These are phyloP conservation scores for Pichia cabralensis DNA, from an alignment of 805 yeast species.

Conservation along the genomic window DNA sequence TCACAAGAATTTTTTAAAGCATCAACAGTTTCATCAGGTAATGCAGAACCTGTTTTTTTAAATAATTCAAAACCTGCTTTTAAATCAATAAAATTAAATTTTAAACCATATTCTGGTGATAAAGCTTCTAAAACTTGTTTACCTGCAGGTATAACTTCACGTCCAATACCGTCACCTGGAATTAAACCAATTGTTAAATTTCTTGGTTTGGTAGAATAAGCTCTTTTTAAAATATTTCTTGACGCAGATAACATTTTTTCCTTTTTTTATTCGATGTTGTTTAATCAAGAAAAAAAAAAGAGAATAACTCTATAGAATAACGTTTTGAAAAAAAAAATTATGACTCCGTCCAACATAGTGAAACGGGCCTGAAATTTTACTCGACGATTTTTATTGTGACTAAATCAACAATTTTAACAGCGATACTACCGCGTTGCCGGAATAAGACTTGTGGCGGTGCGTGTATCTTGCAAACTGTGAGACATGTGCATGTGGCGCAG, in stretches of 20 bases:
- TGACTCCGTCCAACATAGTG: too few relatives aligned
- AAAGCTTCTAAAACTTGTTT: conserved; percentile 74
- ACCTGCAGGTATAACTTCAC: conserved; percentile 97
- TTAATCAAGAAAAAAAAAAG: too few relatives aligned
- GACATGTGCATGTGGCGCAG: too few relatives aligned
- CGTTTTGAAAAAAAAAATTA: too few relatives aligned
- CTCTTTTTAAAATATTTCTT: conserved; percentile 12
- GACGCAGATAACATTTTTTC: conserved; percentile 2
- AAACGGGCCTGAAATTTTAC: too few relatives aligned
- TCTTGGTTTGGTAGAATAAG: conserved; percentile 30
- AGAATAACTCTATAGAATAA: too few relatives aligned
- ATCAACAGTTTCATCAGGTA: conserved; percentile 86
- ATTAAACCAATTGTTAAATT: conserved; percentile 58
- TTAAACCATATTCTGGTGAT: conserved; percentile 63
- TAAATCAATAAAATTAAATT: conserved; percentile 78
- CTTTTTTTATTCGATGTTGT: too few relatives aligned
- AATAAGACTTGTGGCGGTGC: too few relatives aligned
- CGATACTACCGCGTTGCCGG: too few relatives aligned
- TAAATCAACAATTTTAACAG: too few relatives aligned
- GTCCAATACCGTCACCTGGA: conserved; percentile 98
- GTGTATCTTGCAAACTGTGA: too few relatives aligned
- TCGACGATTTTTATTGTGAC: too few relatives aligned
- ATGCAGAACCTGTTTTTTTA: conserved; percentile 89
- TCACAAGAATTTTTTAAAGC: conserved; percentile 74
- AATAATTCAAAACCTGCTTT: conserved; percentile 94